Base-by-base conservation (phyloP, 2,329 filamentous ascomycete species). In the Trichoderma sp. region DNA sequence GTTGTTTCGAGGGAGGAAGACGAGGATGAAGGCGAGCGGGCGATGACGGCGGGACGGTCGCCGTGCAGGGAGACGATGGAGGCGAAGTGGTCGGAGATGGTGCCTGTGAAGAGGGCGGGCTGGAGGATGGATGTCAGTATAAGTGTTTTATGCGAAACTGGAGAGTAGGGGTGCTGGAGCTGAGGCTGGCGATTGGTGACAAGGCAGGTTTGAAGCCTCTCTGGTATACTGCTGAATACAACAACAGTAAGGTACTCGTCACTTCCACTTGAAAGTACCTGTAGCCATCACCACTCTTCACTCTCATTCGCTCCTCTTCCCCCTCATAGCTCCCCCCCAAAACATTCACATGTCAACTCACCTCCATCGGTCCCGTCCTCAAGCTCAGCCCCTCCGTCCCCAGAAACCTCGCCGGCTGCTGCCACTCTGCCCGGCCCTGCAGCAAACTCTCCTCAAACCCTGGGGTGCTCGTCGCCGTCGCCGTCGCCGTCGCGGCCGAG, bases 11-110 rank as follows among this genome's bases (percentile, higher is more conserved):
- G 1, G 84, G 88, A 65, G 8, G 76, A 69, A 19, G 88, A 65
- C 5, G 76, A 70, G n/a, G 76, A 71, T 1, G 78, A 75, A 0
- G 85, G 84, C 0, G 82, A 77, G 62, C 86, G 83, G 33, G 82
- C 80, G 57, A 89, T 84, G 68, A 89, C 83, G 58, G 89, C 88
- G 0, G 84, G 84, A 7, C 84, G 84, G 77, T 93, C 90, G 31
- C 91, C 91, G 78, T 89, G 83, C 43, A 81, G 76, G 10, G 85
- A 84, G 47, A 93, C 91, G 47, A 92, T 83, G 1, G 83, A 83
- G 8, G 87, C 83, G 75, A 95, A 94, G 76, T 95, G 90, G 72
- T 92, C 81, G 0, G 91, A 90, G 66, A 94, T 88, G 0, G 92
- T 94, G 68, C 89, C 83, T 6, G 84, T 81, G 59, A 92, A 85